phyloP scores from a whole-genome alignment of 2,329 filamentous ascomycete genomes.

The Beauveria sp. region DNA sequence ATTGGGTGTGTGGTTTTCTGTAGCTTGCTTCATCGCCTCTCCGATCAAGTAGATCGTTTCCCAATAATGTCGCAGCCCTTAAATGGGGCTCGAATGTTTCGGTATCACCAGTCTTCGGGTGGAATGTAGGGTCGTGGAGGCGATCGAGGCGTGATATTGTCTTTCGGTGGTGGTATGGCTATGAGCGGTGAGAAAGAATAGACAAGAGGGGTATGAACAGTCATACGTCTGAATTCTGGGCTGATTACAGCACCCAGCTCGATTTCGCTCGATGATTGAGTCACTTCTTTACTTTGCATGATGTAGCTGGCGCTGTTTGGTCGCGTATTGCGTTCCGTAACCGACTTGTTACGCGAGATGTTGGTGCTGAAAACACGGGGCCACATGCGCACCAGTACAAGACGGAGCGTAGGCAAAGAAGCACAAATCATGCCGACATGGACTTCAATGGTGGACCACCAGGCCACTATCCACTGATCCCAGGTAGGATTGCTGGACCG shows the following conservation, averaged over 20 bases:
- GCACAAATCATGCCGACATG: slow-evolving; percentile 20
- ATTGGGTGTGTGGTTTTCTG: background rate
- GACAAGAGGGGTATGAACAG: background rate
- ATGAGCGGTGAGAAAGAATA: background rate
- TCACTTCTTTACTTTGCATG: slow-evolving; percentile 7
- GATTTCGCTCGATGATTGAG: background rate
- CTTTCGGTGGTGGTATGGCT: background rate
- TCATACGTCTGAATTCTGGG: background rate
- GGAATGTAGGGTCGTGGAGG: background rate
- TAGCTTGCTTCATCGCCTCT: background rate
- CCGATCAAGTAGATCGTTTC: background rate
- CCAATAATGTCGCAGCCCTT: background rate
- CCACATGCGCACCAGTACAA: slow-evolving; percentile 15
- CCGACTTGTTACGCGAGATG: slow-evolving; percentile 6
- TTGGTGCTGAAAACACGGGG: slow-evolving; percentile 8
- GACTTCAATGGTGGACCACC: slow-evolving; percentile 22
- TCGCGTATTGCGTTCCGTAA: background rate
- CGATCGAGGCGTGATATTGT: background rate
- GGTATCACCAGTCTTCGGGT: background rate
- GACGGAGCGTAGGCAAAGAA: slow-evolving; percentile 19
- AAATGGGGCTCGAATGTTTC: background rate
- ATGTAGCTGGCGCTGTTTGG: slow-evolving; percentile 6
- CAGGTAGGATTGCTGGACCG: slow-evolving; percentile 19
- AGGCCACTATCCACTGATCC: slow-evolving; percentile 16
- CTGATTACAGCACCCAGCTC: background rate